These are phyloP conservation scores for Beauveria asiatica DNA, from an alignment of 2,329 filamentous ascomycete genomes.

Conservation along the genomic window DNA sequence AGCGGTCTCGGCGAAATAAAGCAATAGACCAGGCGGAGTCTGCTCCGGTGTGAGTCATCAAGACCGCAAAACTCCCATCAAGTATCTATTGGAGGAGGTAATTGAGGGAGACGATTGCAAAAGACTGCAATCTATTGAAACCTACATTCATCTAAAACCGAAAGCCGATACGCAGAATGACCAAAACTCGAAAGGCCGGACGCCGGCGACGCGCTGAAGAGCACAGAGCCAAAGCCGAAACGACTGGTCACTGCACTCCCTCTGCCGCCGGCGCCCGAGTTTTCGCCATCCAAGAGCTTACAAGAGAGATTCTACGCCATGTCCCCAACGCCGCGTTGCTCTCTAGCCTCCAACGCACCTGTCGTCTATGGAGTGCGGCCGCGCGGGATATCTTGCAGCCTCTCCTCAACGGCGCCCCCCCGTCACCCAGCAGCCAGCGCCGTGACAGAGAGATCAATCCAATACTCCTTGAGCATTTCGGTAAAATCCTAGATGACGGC, in stretches of 20 bases:
- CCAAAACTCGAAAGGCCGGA: not conserved
- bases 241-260: not conserved
- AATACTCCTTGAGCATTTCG: not conserved
- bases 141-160: not conserved
- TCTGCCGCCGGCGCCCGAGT: not conserved
- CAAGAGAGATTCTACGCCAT: not conserved
- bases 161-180: not conserved
- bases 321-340: not conserved
- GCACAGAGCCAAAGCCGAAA: not conserved
- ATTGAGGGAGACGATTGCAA: not conserved
- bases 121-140: not conserved
- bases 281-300: not conserved
- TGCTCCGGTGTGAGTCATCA: not conserved
- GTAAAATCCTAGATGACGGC: not conserved
- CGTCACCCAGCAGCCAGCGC: too few species aligned
- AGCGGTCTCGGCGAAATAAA: not conserved
- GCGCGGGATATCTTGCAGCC: not conserved
- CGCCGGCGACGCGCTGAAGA: not conserved
- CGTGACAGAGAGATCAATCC: not conserved
- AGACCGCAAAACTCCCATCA: not conserved
- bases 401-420: not conserved
- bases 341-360: not conserved
- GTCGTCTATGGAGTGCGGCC: not conserved
- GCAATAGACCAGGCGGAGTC: not conserved
- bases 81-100: not conserved